phyloP scores from a whole-genome alignment of 2,329 filamentous ascomycete species.

The Penicillium sclerotigenum region DNA sequence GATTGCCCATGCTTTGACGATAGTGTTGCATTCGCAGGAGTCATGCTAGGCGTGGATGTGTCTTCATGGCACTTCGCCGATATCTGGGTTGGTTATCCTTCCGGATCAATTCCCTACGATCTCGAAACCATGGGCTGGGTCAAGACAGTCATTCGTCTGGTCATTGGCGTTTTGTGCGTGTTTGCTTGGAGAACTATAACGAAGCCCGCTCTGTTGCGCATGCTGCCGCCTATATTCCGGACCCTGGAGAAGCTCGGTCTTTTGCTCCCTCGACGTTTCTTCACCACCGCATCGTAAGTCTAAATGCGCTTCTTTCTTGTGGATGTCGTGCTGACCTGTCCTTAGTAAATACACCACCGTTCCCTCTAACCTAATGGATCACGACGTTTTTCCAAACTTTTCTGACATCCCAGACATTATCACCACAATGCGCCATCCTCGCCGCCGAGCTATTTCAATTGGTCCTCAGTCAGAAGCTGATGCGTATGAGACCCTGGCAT shows the following conservation, averaged over 20 bases:
- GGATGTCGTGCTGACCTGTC: neutral
- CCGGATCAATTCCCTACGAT: conserved; percentile 62
- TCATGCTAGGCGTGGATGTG: conserved; percentile 78
- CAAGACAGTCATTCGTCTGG: conserved; percentile 63
- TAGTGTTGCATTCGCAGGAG: conserved; percentile 87
- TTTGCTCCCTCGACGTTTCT: conserved; percentile 82
- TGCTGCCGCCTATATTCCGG: conserved; percentile 82
- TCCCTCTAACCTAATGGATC: conserved; percentile 67
- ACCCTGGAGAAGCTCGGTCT: conserved; percentile 76
- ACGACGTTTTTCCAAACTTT: conserved; percentile 88
- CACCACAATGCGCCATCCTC: conserved; percentile 74
- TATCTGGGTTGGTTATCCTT: conserved; percentile 53
- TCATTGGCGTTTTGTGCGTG: conserved; percentile 76
- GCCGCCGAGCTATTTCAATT: conserved; percentile 76
- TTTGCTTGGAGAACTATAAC: conserved; percentile 87
- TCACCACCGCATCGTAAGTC: conserved; percentile 74
- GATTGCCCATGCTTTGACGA: conserved; percentile 97
- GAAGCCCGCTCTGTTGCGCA: conserved; percentile 76
- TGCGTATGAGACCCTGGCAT: conserved; percentile 91
- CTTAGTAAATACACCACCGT: conserved; percentile 76
- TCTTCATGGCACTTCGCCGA: conserved; percentile 79
- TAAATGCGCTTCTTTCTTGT: conserved; percentile 6
- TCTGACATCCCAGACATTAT: conserved; percentile 81
- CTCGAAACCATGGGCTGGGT: conserved; percentile 64
- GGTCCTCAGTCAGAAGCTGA: conserved; percentile 95